Evolutionary conservation across 2,329 filamentous ascomycete species (phyloP).

Genomic region (Kalmusia sp.): DNA sequence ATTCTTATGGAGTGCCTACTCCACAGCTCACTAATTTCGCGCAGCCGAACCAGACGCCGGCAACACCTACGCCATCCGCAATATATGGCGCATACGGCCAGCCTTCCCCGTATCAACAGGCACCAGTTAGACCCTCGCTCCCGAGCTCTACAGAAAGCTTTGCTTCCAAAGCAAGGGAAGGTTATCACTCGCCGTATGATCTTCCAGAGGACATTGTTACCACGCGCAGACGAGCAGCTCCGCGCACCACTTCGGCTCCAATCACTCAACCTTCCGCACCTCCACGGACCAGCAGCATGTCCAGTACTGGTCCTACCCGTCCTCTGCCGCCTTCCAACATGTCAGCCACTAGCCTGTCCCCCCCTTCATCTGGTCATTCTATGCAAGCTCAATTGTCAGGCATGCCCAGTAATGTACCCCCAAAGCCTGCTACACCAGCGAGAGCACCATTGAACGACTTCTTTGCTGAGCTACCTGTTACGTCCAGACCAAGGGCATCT

Average conservation of each 20-base stretch:
- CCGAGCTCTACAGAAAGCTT: conserved; percentile 74
- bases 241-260: conserved; percentile 34
- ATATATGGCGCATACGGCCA: conserved; percentile 42
- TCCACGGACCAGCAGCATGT: conserved; percentile 69
- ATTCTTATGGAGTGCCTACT: conserved; percentile 59
- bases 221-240: conserved; percentile 63
- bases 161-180: conserved; percentile 86
- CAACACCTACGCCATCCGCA: conserved; percentile 24
- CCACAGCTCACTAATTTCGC: conserved; percentile 58
- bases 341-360: conserved; percentile 46
- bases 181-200: conserved; percentile 94
- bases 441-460: conserved; percentile 49
- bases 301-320: conserved; percentile 25
- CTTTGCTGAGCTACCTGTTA: conserved; percentile 57
- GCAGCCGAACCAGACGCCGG: conserved; percentile 35
- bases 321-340: conserved; percentile 38
- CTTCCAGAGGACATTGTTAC: conserved; percentile 87
- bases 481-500: conserved; percentile 49
- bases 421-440: conserved; percentile 34
- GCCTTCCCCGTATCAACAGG: conserved; percentile 31
- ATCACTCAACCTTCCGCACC: conserved; percentile 53
- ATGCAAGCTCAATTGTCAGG: conserved; percentile 39
- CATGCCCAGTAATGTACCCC: conserved; percentile 27
- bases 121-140: conserved; percentile 57
- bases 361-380: conserved; percentile 50